Evolutionary conservation across 768 basidiomycete species (phyloP), one percentile per base, ranked within the genome.

Genomic region (Mycena epipterygia): DNA sequence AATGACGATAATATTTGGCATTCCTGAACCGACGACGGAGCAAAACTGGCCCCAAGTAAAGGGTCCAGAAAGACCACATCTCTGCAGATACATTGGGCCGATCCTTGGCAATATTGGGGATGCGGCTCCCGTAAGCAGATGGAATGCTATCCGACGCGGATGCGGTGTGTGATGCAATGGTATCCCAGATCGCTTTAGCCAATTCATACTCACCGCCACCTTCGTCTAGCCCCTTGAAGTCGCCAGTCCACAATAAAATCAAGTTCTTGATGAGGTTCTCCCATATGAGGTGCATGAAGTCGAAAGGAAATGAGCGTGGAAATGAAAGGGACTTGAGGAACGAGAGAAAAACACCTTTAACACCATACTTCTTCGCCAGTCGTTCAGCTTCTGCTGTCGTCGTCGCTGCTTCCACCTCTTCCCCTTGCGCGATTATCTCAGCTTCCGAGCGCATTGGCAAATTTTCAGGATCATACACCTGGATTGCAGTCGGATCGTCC

Each of bases 211-310:
- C n/a, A n/a, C n/a, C n/a, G n/a, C n/a, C n/a, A n/a, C n/a, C n/a
- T n/a, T n/a, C n/a, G n/a, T n/a, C n/a, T n/a, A n/a, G n/a, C n/a
- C n/a, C n/a, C n/a, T n/a, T n/a, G n/a, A n/a, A n/a, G n/a, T n/a
- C n/a, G n/a, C n/a, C n/a, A n/a, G n/a, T n/a, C n/a, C n/a, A n/a
- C n/a, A n/a, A n/a, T n/a, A 67, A 29, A 35, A 87, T 74, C 1
- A 89, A 77, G 52, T 83, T 85, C 29, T 73, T 75, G 30, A 85
- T 71, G 2, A 86, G 53, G 67, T 88, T 88, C 68, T 86, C 85
- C 73, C 76, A 84, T 25, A 88, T 76, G 0, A 85, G 78, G 56
- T 89, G 87, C 83, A 88, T 87, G 76, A 86, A 86, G 56, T 88
- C 86, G 69, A 82, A 82, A 0, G 86, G 86, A 23, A 86, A 84